These are phyloP conservation scores for Penicillium diatomitis DNA, from an alignment of 495 filamentous ascomycete species.

Conservation along the genomic window DNA sequence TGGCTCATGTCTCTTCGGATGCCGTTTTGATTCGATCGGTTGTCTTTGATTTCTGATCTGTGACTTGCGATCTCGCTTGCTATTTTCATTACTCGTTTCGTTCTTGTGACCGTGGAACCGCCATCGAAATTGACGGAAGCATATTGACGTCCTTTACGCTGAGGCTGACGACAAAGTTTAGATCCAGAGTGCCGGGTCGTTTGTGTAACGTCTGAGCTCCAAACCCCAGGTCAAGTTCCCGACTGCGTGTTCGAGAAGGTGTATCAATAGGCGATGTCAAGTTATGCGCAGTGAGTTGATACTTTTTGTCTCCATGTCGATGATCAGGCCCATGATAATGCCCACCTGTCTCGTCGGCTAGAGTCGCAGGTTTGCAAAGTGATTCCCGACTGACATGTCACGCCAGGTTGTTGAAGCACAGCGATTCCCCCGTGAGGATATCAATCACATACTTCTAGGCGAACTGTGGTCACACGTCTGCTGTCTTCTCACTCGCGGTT, in stretches of 20 bases:
- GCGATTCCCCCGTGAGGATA: conserved; percentile 4
- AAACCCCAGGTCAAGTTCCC: neutral
- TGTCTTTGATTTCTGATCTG: too few species aligned
- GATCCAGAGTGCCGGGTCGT: conserved; percentile 6
- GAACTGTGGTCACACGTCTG: neutral
- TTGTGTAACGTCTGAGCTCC: conserved; percentile 8
- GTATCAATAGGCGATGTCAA: conserved; percentile 7
- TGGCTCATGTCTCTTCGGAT: too few species aligned
- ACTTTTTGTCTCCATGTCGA: neutral
- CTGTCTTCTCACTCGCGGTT: neutral
- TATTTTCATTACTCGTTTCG: too few species aligned
- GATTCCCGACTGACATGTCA: neutral
- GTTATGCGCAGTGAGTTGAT: neutral
- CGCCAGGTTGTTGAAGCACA: conserved; percentile 3
- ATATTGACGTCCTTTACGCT: too few species aligned
- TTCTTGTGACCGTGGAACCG: too few species aligned
- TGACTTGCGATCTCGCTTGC: too few species aligned
- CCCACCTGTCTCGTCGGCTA: too few species aligned
- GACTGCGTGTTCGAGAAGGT: neutral
- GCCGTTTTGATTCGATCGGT: too few species aligned
- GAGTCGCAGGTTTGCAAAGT: too few species aligned
- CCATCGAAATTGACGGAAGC: too few species aligned
- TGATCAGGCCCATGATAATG: too few species aligned
- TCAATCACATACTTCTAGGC: neutral
- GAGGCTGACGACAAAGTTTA: neutral